A percentile compares a stretch with the other conserved stretches of the same genome.
phyloP scores from a whole-genome alignment of 768 basidiomycete genomes.

The Lactifluus piperatus region DNA sequence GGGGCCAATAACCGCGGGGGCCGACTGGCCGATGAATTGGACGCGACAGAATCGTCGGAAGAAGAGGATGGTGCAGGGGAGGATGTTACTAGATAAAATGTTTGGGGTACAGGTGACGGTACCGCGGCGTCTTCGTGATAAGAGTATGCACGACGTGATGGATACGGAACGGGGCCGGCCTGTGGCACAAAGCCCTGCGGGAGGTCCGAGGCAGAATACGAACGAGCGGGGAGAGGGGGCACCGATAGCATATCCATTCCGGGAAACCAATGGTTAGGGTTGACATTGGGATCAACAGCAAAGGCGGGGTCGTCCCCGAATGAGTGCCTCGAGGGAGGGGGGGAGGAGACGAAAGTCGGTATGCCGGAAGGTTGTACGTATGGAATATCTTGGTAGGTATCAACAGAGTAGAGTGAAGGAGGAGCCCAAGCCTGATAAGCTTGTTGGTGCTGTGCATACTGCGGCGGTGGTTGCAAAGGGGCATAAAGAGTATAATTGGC shows the following conservation, averaged over 20 bases:
- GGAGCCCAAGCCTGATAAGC: conserved; percentile 12
- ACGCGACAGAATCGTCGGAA: conserved; percentile 2
- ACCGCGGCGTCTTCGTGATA: not conserved
- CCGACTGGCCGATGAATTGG: not conserved
- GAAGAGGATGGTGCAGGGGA: conserved; percentile 8
- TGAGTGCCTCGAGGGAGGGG: conserved; percentile 2
- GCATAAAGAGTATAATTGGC: conserved; percentile 3
- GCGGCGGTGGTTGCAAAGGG: not conserved
- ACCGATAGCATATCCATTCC: not conserved
- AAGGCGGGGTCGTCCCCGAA: conserved; percentile 28
- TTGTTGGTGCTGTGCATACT: not conserved
- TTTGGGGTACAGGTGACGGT: not conserved
- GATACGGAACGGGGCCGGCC: not conserved
- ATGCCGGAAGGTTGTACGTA: not conserved
- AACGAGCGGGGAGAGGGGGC: not conserved
- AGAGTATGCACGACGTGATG: conserved; percentile 3
- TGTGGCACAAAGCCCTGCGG: conserved; percentile 9
- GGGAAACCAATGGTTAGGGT: conserved; percentile 23
- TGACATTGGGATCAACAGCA: conserved; percentile 26
- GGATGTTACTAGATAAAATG: conserved; percentile 3
- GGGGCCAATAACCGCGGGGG: not conserved
- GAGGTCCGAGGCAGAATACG: conserved; percentile 9
- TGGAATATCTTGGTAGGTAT: conserved; percentile 13
- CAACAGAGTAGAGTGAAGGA: conserved; percentile 2
- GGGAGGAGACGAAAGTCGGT: not conserved